Evolutionary conservation across 2,329 filamentous ascomycete genomes (phyloP).

Genomic region (Aaosphaeria pasadenensis): DNA sequence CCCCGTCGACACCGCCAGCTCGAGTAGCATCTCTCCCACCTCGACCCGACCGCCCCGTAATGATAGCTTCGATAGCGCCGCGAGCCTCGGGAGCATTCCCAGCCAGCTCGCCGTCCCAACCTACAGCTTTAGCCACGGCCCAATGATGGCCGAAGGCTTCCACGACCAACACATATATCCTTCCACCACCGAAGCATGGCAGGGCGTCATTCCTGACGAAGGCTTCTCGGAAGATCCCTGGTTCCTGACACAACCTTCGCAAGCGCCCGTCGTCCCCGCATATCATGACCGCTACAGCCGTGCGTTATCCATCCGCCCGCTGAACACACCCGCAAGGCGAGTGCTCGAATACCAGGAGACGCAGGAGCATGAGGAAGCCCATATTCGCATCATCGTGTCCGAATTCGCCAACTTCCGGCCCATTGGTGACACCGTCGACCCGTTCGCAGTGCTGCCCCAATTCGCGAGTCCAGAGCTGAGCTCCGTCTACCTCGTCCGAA

Average conservation of each 20-base stretch:
- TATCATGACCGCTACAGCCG: constrained; percentile 3
- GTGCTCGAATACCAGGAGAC: constrained; percentile 15
- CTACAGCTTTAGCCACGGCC: background rate
- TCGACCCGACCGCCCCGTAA: background rate
- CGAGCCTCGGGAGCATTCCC: no score
- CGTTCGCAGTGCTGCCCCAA: constrained; percentile 19
- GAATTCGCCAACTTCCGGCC: constrained; percentile 7
- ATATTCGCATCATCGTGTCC: constrained; percentile 9
- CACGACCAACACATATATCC: constrained; percentile 5
- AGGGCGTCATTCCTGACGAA: constrained; percentile 1
- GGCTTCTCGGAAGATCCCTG: background rate
- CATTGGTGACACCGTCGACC: constrained; percentile 18
- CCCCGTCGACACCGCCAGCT: no score
- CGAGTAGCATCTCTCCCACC: background rate
- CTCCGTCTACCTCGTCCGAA: constrained; percentile 12
- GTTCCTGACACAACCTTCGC: background rate
- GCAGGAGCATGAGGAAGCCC: constrained; percentile 13
- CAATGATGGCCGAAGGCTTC: background rate
- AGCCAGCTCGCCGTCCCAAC: background rate
- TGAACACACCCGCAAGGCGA: constrained; percentile 1
- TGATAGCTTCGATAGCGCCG: no score
- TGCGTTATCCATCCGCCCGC: constrained; percentile 1
- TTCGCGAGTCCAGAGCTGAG: constrained; percentile 16
- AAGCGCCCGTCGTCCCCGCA: background rate
- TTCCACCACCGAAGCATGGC: constrained; percentile 3